Evolutionary conservation across 371 early-diverging fungal genomes (phyloP).

Genomic region (Lichtheimia ornata): DNA sequence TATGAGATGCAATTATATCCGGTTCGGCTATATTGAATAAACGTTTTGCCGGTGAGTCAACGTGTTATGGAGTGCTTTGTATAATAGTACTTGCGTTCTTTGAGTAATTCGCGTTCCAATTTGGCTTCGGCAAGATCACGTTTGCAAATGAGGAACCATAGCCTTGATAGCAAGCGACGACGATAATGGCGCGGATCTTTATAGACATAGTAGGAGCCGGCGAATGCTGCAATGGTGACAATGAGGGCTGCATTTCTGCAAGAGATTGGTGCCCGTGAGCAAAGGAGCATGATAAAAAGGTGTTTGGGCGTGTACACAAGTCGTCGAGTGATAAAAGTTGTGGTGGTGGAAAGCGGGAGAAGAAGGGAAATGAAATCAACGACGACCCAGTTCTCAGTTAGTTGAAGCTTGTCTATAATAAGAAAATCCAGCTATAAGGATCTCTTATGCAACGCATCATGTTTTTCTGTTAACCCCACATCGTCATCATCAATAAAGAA

Average conservation of each 20-base stretch:
- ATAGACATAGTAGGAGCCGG: conserved; percentile 18
- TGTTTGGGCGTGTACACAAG: no score
- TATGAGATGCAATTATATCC: conserved; percentile 43
- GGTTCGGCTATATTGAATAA: conserved; percentile 36
- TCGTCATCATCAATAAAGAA: no score
- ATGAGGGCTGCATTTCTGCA: conserved; percentile 5
- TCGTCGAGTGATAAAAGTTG: background rate
- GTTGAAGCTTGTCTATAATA: no score
- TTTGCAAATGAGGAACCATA: conserved; percentile 38
- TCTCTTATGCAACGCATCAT: no score
- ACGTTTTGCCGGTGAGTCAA: background rate
- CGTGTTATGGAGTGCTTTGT: background rate
- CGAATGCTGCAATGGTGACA: conserved; percentile 13
- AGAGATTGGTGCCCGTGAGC: conserved; percentile 5
- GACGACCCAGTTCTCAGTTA: no score
- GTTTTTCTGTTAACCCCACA: no score
- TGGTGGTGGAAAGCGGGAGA: background rate
- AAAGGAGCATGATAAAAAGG: no score
- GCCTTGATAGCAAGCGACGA: conserved; percentile 28
- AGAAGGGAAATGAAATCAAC: background rate
- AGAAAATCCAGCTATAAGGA: no score
- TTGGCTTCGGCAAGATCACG: conserved; percentile 34
- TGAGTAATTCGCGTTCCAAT: conserved; percentile 32
- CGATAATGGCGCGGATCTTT: conserved; percentile 20
- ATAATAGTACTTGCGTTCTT: conserved; percentile 28